A percentile compares a stretch with the other conserved stretches of the same genome.
phyloP scores from a whole-genome alignment of 1,284 basidiomycete genomes.

The Ganoderma boninense region DNA sequence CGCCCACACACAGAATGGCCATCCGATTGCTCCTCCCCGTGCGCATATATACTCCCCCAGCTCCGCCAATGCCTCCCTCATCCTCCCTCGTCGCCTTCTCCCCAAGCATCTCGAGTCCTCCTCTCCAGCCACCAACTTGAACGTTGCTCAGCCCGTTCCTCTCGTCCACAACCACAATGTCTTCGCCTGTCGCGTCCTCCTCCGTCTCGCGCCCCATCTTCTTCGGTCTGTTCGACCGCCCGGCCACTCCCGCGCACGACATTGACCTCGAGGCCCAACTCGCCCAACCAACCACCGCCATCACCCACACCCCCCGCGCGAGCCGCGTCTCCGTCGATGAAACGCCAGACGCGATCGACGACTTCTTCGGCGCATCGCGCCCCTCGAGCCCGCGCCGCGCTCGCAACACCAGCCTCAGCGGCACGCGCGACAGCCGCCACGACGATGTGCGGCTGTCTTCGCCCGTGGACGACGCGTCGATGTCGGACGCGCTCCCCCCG shows the following conservation, averaged over 20 bases:
- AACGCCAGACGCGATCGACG: slow-evolving; percentile 38
- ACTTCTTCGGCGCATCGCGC: slow-evolving; percentile 41
- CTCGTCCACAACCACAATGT: slow-evolving; percentile 12
- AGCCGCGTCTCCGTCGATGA: slow-evolving; percentile 21
- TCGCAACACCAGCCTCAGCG: slow-evolving; percentile 26
- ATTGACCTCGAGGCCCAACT: slow-evolving; percentile 21
- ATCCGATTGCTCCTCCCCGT: no score
- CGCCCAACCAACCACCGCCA: slow-evolving; percentile 14
- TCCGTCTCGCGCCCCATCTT: slow-evolving; percentile 22
- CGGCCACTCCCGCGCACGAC: slow-evolving; percentile 20
- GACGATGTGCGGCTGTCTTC: slow-evolving; percentile 29
- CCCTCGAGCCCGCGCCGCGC: slow-evolving; percentile 14
- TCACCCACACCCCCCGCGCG: slow-evolving; percentile 23
- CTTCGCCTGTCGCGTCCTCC: slow-evolving; percentile 19
- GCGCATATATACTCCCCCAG: no score
- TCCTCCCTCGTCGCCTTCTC: no score
- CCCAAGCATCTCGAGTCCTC: no score
- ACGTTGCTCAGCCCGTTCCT: slow-evolving; percentile 12
- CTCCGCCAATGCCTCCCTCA: no score
- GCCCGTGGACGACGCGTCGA: slow-evolving; percentile 16
- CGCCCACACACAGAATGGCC: neutral
- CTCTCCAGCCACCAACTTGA: no score
- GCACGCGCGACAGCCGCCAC: slow-evolving; percentile 41
- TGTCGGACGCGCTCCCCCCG: slow-evolving; percentile 31
- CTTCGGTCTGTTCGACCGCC: slow-evolving; percentile 31